phyloP scores from a whole-genome alignment of 148 eudicot genomes.

The Vaccinium vitisidaea region DNA sequence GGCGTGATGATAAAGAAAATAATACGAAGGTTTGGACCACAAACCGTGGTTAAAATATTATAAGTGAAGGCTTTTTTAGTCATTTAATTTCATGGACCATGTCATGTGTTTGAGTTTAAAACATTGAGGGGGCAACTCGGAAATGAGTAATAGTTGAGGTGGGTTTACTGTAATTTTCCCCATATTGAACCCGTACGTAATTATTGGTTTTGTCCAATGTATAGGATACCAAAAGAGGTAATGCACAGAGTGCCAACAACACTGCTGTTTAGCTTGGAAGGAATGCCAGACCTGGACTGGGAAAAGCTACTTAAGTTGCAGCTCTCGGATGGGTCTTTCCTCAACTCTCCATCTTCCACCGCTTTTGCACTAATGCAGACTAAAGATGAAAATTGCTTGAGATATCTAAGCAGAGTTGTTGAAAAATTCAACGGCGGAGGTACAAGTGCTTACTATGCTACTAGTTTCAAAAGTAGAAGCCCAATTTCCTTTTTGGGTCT shows the following conservation, averaged over 20 bases:
- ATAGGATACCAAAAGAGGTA: conserved; percentile 79
- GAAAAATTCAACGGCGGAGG: conserved; percentile 84
- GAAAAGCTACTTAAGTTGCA: conserved; percentile 71
- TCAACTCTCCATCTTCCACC: conserved; percentile 89
- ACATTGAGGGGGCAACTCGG: too few species aligned
- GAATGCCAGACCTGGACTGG: conserved; percentile 72
- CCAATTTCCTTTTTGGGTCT: too few species aligned
- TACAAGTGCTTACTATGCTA: conserved; percentile 14
- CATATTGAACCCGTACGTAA: too few species aligned
- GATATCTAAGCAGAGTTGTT: conserved; percentile 51
- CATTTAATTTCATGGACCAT: too few species aligned
- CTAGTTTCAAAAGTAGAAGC: too few species aligned
- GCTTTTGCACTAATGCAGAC: conserved; percentile 88
- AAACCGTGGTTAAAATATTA: too few species aligned
- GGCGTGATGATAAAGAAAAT: too few species aligned
- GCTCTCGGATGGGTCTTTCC: conserved; percentile 74
- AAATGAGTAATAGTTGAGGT: too few species aligned
- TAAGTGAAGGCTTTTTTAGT: too few species aligned
- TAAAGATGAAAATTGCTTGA: conserved; percentile 58
- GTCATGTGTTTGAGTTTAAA: too few species aligned
- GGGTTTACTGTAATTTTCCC: too few species aligned
- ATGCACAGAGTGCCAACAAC: conserved; percentile 77
- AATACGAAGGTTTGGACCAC: too few species aligned
- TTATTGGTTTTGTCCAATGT: conserved; percentile 14
- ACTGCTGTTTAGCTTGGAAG: conserved; percentile 79